Base-by-base conservation (phyloP, 495 filamentous ascomycete genomes). In the Copromyces sp. region DNA sequence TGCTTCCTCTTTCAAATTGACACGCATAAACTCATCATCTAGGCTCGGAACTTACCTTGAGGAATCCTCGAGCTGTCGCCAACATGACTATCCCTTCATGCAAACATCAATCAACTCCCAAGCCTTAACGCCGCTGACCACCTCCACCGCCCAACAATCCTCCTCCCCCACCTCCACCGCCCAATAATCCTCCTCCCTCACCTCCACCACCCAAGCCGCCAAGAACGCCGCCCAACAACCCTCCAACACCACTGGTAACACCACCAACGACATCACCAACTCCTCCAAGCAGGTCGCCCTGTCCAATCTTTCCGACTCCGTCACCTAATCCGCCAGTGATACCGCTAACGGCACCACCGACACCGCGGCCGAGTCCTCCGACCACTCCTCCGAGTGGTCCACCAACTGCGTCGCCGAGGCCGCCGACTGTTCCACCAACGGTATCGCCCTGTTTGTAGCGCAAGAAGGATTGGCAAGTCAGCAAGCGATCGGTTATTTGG, bases 311-410 rank as follows among this genome's bases (percentile, higher is more conserved):
- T n/a, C 76, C 76, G 9, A 77, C 74, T 11, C 76, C 76, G 37
- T 74, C 71, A 3, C 76, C 76, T 14, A 77, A 29, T 3, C 76
- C 76, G 1, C 76, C 76, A 35, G 76, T 77, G 9, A 77, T 72
- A 29, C 76, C 76, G 0, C 53, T 65, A 24, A 77, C 76, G 0
- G 76, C 76, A 45, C 71, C 71, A 35, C 76, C 76, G 0, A 77
- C 76, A 16, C 76, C 76, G 0, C 75, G 72, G 8, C 76, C 76
- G 24, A 76, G 38, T 14, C 76, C 76, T 24, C 74, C 72, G 29
- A 77, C 76, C 5, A 77, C n/a, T 11, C 76, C 76, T 16, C 76
- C 76, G 5, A 77, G 74, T 5, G 76, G 76, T 20, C 76, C 76
- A 6, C 74, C 74, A 20, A 77, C 74, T 38, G 74, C 47, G 47